Conservation (phyloP, 1,139 yeast genomes). For the Nematodospora anomalae region DNA sequence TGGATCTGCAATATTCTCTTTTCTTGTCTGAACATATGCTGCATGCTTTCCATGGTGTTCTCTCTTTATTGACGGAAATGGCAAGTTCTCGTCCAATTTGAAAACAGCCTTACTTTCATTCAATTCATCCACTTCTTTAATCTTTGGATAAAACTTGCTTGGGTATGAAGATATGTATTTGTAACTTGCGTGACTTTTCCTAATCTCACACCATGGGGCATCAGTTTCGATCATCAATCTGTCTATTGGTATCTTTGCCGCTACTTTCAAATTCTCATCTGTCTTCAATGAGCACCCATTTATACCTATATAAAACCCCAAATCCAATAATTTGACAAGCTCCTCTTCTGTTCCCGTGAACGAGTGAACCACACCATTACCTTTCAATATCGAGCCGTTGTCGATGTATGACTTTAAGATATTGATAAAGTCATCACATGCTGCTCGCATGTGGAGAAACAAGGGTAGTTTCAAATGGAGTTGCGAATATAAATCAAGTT, state of each 20-base stretch:
- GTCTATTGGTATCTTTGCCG: constrained; percentile 62
- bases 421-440: constrained; percentile 75
- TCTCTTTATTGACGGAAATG: constrained; percentile 64
- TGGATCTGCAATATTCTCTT: constrained; percentile 15
- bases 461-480: constrained; percentile 57
- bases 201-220: constrained; percentile 97
- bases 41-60: constrained; percentile 52
- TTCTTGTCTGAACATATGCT: constrained; percentile 18
- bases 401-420: constrained; percentile 59
- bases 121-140: constrained; percentile 12
- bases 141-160: constrained; percentile 52
- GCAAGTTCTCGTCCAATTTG: constrained; percentile 47
- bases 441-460: constrained; percentile 85
- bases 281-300: constrained; percentile 92
- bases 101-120: constrained; percentile 8
- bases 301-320: constrained; percentile 74
- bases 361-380: constrained; percentile 84
- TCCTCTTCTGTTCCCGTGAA: constrained; percentile 85
- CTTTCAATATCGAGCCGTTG: constrained; percentile 33
- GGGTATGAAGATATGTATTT: constrained; percentile 55
- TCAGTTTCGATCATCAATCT: constrained; percentile 85
- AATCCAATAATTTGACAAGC: constrained; percentile 45
- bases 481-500: constrained; percentile 60
- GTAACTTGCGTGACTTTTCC: constrained; percentile 78
- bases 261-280: constrained; percentile 69